Evolutionary conservation across 1,139 yeast species (phyloP).

Genomic region (Scheffersomyces cryptocercus): DNA sequence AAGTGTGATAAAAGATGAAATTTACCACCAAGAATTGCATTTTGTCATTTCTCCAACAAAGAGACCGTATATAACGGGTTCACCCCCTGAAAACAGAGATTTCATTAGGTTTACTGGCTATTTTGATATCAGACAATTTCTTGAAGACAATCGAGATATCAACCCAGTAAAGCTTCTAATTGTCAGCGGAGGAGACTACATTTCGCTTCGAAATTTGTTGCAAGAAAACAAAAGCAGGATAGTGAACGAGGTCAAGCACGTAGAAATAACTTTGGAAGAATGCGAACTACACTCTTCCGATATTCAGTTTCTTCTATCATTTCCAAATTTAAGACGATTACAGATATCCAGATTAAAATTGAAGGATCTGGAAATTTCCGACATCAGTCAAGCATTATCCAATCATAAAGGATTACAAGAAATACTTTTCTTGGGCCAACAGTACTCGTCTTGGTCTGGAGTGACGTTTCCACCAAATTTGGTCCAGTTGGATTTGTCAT

Average conservation of each 20-base stretch:
- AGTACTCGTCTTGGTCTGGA: constrained; percentile 29
- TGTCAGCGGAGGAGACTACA: constrained; percentile 36
- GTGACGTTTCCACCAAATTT: constrained; percentile 22
- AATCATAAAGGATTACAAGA: constrained; percentile 18
- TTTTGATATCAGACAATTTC: constrained; percentile 35
- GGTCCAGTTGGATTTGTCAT: constrained; percentile 35
- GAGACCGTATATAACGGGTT: constrained; percentile 26
- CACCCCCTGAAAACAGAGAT: constrained; percentile 14
- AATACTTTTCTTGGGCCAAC: constrained; percentile 35
- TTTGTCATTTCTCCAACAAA: constrained; percentile 34
- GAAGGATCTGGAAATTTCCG: constrained; percentile 5
- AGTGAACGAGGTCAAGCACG: constrained; percentile 7
- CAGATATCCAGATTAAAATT: constrained; percentile 30
- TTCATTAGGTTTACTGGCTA: constrained; percentile 28
- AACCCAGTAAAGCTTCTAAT: constrained; percentile 28
- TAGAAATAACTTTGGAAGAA: constrained; percentile 32
- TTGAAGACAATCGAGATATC: constrained; percentile 26
- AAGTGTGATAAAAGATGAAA: constrained; percentile 24
- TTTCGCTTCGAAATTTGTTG: constrained; percentile 27
- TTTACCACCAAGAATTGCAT: constrained; percentile 33
- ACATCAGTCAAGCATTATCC: constrained; percentile 3
- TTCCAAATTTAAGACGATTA: constrained; percentile 29
- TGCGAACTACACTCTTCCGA: constrained; percentile 22
- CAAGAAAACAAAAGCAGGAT: constrained; percentile 19
- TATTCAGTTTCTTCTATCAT: constrained; percentile 23